phyloP scores from a whole-genome alignment of 2,329 filamentous ascomycete genomes.

The Ascochyta fabae region DNA sequence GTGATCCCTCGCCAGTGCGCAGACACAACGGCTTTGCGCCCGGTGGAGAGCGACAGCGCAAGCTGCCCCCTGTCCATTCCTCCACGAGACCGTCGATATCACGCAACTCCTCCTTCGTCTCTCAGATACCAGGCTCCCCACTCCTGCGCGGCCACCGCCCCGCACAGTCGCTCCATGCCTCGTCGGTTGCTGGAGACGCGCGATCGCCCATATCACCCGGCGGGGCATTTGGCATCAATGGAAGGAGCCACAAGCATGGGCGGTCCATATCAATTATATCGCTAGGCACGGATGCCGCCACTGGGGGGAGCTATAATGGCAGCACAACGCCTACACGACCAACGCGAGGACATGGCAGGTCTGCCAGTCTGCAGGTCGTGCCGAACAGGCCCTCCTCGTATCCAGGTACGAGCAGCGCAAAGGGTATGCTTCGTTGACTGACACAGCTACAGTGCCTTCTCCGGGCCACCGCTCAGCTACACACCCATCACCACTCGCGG shows the following conservation, averaged over 20 bases:
- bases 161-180: constrained; percentile 66
- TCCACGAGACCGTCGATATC: constrained; percentile 46
- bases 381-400: constrained; percentile 52
- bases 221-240: constrained; percentile 33
- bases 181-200: constrained; percentile 39
- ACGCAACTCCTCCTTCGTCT: constrained; percentile 45
- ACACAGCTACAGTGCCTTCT: constrained; percentile 36
- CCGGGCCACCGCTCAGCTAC: constrained; percentile 41
- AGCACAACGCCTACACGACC: constrained; percentile 52
- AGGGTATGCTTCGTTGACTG: constrained; percentile 16
- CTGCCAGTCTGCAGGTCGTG: constrained; percentile 80
- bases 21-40: constrained; percentile 46
- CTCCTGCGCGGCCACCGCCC: constrained; percentile 68
- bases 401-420: constrained; percentile 31
- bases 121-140: constrained; percentile 35
- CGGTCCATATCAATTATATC: constrained; percentile 59
- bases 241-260: constrained; percentile 47
- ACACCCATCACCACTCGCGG: constrained; percentile 53
- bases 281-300: constrained; percentile 52
- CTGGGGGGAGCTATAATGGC: constrained; percentile 38
- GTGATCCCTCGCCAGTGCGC: constrained; percentile 39
- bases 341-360: constrained; percentile 72
- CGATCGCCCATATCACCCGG: constrained; percentile 32
- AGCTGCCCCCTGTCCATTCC: constrained; percentile 46
- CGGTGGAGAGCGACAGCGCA: constrained; percentile 48